A percentile compares a stretch with the other conserved stretches of the same genome.
These are phyloP conservation scores for Haemoproteus tartakovskyi DNA, from an alignment of 169 alveolate genomes.

Conservation along the genomic window DNA sequence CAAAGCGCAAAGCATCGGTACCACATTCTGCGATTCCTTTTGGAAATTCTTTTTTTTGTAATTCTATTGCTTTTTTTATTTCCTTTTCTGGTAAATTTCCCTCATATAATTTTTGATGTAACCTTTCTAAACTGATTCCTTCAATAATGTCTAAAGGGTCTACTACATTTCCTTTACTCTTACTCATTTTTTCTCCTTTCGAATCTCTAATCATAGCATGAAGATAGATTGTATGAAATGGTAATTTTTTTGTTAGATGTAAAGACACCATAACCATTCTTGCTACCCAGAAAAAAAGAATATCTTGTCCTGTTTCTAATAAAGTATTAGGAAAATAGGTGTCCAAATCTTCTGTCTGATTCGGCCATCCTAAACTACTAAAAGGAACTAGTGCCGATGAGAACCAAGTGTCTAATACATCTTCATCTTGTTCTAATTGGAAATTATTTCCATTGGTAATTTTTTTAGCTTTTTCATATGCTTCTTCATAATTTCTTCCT, in stretches of 20 bases:
- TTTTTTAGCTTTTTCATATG: conserved; percentile 85
- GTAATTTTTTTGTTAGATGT: conserved; percentile 92
- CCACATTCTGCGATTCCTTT: conserved; percentile 99
- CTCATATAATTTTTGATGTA: conserved; percentile 85
- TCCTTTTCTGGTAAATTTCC: conserved; percentile 92
- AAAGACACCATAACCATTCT: conserved; percentile 98
- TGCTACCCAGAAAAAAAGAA: conserved; percentile 99
- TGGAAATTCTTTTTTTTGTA: conserved; percentile 95
- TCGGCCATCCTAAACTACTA: conserved; percentile 98
- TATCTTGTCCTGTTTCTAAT: conserved; percentile 99
- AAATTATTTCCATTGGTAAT: conserved; percentile 77
- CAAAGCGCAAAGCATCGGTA: conserved; percentile 98
- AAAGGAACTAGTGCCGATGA: conserved; percentile 98
- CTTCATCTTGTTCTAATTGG: conserved; percentile 93
- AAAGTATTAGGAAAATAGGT: conserved; percentile 95
- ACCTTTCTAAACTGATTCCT: conserved; percentile 90
- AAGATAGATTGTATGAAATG: conserved; percentile 95
- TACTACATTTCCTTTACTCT: conserved; percentile 97
- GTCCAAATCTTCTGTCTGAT: conserved; percentile 87
- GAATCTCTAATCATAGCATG: conserved; percentile 99
- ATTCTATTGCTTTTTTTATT: conserved; percentile 87
- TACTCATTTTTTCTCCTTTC: conserved; percentile 97
- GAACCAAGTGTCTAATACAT: conserved; percentile 99
- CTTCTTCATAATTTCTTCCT: conserved; percentile 87
- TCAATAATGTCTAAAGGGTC: conserved; percentile 98